Evolutionary conservation across 1,284 basidiomycete species (phyloP), one percentile per base, ranked within the genome.

Genomic region (Papiliotrema nemorosa): DNA sequence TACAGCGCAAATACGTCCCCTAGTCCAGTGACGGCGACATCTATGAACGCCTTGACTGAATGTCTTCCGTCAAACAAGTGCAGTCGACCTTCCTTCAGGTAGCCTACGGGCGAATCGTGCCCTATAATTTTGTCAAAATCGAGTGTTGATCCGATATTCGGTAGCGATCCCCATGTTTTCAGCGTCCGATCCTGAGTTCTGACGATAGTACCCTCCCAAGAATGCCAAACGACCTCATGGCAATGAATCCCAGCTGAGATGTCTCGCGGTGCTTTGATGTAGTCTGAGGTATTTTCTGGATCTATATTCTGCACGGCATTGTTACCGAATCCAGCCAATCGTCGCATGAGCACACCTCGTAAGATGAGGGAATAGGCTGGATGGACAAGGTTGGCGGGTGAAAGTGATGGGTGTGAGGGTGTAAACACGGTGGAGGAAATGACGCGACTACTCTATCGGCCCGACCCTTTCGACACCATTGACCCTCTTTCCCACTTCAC

Each of bases 171-270:
- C 49, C 49, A 50, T 22, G 25, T 31, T 10, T 22, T 13, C 27
- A 34, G 38, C 5, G 16, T 3, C 14, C 34, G 24, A 7, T 22
- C n/a, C 21, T 6, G 21, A 46, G 36, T 35, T 22, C 35, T 22
- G 7, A 27, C 49, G 12, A 59, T 49, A 2, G 51, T 49, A 20
- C 55, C 44, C 2, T 43, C 50, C 60, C 62, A 68, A 14, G 55
- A 42, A n/a, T 52, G 49, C 61, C 61, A 66, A 6, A 62, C 2
- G 27, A 65, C 39, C 22, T 55, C 51, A 0, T 44, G 44, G 22
- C 44, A 47, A 20, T 33, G 38, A 1, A 43, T 6, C 21, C 24
- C 18, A 14, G 18, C 13, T 5, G 57, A 48, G 7, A 62, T 35
- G 18, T 59, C 58, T 37, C 35, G 35, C 10, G 35, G 35, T 7